A percentile compares a stretch with the other conserved stretches of the same genome.
Evolutionary conservation across 805 yeast species (phyloP).

Genomic region (Suhomyces sp.): DNA sequence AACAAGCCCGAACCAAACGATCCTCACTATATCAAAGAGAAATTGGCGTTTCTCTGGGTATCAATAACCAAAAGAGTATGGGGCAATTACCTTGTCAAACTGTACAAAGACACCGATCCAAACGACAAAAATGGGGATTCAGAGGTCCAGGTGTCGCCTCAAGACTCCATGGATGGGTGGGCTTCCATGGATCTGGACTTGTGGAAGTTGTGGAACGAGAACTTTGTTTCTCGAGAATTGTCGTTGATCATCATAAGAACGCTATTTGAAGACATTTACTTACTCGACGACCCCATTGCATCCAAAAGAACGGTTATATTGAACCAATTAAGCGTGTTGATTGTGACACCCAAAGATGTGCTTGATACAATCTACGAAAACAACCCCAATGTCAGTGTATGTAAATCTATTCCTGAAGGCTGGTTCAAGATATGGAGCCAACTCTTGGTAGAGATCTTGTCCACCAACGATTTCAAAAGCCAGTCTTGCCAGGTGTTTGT

Average conservation of each 20-base stretch:
- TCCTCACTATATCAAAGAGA: slow-evolving; percentile 88
- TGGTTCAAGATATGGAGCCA: slow-evolving; percentile 79
- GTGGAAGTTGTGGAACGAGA: slow-evolving; percentile 68
- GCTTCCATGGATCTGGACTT: slow-evolving; percentile 78
- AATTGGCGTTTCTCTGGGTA: slow-evolving; percentile 88
- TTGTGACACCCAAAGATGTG: slow-evolving; percentile 68
- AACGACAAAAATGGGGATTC: slow-evolving; percentile 9
- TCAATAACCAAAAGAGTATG: slow-evolving; percentile 85
- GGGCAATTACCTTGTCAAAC: slow-evolving; percentile 66
- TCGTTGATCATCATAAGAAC: slow-evolving; percentile 77
- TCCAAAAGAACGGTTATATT: slow-evolving; percentile 72
- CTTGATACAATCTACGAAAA: slow-evolving; percentile 62
- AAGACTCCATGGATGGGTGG: slow-evolving; percentile 71
- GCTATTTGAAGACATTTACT: slow-evolving; percentile 86
- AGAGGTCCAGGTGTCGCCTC: slow-evolving; percentile 32
- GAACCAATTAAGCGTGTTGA: slow-evolving; percentile 79
- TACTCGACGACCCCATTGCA: slow-evolving; percentile 89
- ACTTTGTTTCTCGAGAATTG: slow-evolving; percentile 66
- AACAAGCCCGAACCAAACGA: slow-evolving; percentile 57
- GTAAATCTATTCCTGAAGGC: slow-evolving; percentile 73
- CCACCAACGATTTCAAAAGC: slow-evolving; percentile 25
- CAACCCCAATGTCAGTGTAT: slow-evolving; percentile 57
- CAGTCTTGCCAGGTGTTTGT: slow-evolving; percentile 45
- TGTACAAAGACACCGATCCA: slow-evolving; percentile 7
- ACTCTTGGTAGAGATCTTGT: slow-evolving; percentile 33